Evolutionary conservation across 768 basidiomycete genomes (phyloP).

Genomic region (Amanita phalloides): DNA sequence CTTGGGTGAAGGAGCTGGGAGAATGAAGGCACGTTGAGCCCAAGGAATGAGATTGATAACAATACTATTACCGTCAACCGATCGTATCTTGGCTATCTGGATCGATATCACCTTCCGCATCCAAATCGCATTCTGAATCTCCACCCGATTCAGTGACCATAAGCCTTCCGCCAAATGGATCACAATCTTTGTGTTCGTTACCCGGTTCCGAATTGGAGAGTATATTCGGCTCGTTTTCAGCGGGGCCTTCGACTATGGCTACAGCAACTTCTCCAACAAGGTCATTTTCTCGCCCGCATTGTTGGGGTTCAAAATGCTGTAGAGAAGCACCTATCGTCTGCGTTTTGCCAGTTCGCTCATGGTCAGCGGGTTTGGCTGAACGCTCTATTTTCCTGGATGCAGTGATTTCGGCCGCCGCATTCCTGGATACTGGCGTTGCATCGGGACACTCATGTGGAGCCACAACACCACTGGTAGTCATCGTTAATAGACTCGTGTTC

Average conservation of each 20-base stretch:
- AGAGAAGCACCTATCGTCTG: neutral
- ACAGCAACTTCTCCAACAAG: neutral
- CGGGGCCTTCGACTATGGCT: neutral
- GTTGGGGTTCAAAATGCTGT: neutral
- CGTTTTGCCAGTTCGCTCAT: neutral
- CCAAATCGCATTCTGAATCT: slow-evolving; percentile 9
- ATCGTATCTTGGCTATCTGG: slow-evolving; percentile 13
- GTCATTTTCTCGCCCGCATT: neutral
- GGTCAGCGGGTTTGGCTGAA: neutral
- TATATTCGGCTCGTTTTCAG: neutral
- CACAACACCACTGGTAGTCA: neutral
- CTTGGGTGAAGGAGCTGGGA: neutral
- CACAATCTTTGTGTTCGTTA: neutral
- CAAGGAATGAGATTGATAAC: neutral
- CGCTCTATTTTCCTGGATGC: neutral
- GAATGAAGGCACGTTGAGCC: neutral
- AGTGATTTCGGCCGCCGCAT: neutral
- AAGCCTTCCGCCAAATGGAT: neutral
- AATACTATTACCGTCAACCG: slow-evolving; percentile 9
- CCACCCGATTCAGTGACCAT: neutral
- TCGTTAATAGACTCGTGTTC: neutral
- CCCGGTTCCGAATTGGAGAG: neutral
- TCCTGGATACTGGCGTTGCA: neutral
- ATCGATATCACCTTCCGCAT: slow-evolving; percentile 14
- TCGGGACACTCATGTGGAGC: neutral